Conservation (phyloP, 1,139 yeast species). For the Meyerozyma guilliermondii region DNA sequence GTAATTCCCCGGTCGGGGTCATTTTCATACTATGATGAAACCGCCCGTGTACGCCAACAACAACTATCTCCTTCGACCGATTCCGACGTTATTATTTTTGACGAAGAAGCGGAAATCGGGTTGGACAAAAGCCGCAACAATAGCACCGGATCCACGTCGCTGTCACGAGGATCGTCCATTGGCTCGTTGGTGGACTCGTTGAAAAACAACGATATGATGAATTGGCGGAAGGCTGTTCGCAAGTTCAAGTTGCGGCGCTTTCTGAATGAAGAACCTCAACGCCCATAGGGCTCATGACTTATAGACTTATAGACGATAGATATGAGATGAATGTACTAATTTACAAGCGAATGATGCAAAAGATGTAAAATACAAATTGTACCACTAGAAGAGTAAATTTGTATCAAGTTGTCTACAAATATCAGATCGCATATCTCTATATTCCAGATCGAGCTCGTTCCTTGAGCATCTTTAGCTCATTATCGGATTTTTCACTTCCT, state of each 20-base stretch:
- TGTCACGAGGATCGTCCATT: conserved; percentile 14
- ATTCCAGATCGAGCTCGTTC: conserved; percentile 23
- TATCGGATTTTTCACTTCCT: conserved; percentile 39
- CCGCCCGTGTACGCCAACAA: background rate
- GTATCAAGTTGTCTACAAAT: no score
- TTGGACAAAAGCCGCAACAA: conserved; percentile 4
- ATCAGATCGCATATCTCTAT: background rate
- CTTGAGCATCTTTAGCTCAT: conserved; percentile 33
- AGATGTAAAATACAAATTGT: background rate
- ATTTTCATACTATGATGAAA: background rate
- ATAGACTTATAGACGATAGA: background rate
- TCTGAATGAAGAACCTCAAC: background rate
- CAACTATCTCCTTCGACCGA: background rate
- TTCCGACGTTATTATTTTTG: background rate
- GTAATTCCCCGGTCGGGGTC: conserved; percentile 1
- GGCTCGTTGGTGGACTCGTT: conserved; percentile 19
- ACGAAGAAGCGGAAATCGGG: background rate
- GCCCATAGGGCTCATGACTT: background rate
- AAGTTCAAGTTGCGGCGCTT: conserved; percentile 17
- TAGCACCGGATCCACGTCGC: conserved; percentile 1
- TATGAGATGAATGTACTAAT: no score
- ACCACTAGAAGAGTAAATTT: background rate
- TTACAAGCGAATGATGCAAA: no score
- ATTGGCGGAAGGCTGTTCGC: conserved; percentile 16
- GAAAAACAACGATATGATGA: conserved; percentile 15